A percentile compares a stretch with the other conserved stretches of the same genome.
Evolutionary conservation across 192 early-diverging fungal species (phyloP).

Genomic region (Backusella tuberculispora): DNA sequence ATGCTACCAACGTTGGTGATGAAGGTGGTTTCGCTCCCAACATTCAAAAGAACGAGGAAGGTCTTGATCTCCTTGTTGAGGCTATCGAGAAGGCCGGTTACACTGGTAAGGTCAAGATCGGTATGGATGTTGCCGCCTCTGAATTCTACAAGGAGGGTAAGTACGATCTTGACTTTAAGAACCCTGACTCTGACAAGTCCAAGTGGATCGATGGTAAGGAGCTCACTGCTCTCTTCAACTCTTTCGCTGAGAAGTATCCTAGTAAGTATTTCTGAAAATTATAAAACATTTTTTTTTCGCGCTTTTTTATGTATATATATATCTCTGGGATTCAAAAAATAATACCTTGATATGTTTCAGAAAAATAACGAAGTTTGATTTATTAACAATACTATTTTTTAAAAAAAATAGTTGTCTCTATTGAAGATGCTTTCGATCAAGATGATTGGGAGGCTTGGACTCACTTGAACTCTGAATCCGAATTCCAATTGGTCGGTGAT

Average conservation of each 20-base stretch:
- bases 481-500: conserved; percentile 74
- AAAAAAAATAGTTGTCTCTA: conserved; percentile 81
- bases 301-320: background rate
- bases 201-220: conserved; percentile 76
- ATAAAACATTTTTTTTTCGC: too few species aligned
- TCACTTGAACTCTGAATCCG: conserved; percentile 61
- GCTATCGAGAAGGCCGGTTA: conserved; percentile 96
- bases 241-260: conserved; percentile 83
- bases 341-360: background rate
- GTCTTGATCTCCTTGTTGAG: conserved; percentile 85
- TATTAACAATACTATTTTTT: too few species aligned
- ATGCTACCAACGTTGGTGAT: conserved; percentile 99
- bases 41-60: conserved; percentile 97
- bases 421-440: conserved; percentile 99
- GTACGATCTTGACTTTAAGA: conserved; percentile 99
- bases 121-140: conserved; percentile 97
- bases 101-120: conserved; percentile 95
- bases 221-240: conserved; percentile 84
- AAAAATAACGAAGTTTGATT: background rate
- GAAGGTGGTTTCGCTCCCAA: conserved; percentile 99
- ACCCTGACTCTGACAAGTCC: conserved; percentile 76
- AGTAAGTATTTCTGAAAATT: conserved; percentile 46
- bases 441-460: conserved; percentile 95
- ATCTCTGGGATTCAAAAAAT: background rate
- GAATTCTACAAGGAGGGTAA: conserved; percentile 97